Percentiles rank a stretch among this genome's conserved stretches.
Conservation (phyloP, 768 basidiomycete genomes). For the Kwoniella pini region DNA sequence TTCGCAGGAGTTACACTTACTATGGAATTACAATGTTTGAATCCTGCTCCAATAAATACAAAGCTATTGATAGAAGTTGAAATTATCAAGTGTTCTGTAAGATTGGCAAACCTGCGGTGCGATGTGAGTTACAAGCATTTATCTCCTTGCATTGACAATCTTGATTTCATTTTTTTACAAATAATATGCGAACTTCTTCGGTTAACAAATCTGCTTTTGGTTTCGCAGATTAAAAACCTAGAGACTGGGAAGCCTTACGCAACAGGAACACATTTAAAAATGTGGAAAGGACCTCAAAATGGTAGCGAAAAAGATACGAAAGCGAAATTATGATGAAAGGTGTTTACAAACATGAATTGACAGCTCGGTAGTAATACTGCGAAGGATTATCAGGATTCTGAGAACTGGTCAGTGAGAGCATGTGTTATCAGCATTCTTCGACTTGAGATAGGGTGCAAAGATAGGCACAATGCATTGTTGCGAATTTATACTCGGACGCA, state of each 20-base stretch:
- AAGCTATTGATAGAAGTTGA: conserved; percentile 19
- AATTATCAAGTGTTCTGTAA: conserved; percentile 20
- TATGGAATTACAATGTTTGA: conserved; percentile 35
- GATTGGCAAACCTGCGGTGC: conserved; percentile 25
- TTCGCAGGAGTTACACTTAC: conserved; percentile 30
- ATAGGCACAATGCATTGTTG: no score
- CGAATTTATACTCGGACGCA: no score
- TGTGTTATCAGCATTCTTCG: no score
- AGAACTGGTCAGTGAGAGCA: no score
- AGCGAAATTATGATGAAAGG: not conserved
- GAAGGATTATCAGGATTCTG: no score
- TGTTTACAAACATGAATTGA: no score
- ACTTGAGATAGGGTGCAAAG: no score
- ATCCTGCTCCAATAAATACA: conserved; percentile 30
- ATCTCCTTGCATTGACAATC: no score
- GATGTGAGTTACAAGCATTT: conserved; percentile 29
- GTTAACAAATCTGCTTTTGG: no score
- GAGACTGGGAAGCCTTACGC: conserved; percentile 19
- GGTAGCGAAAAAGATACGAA: not conserved
- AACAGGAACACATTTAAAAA: conserved; percentile 30
- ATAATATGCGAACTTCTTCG: no score
- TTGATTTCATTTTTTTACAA: not conserved
- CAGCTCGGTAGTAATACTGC: no score
- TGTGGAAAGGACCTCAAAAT: conserved; percentile 18
- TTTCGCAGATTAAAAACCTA: conserved; percentile 29